Conservation (phyloP, 495 filamentous ascomycete species). For the Talaromyces borbonicus region DNA sequence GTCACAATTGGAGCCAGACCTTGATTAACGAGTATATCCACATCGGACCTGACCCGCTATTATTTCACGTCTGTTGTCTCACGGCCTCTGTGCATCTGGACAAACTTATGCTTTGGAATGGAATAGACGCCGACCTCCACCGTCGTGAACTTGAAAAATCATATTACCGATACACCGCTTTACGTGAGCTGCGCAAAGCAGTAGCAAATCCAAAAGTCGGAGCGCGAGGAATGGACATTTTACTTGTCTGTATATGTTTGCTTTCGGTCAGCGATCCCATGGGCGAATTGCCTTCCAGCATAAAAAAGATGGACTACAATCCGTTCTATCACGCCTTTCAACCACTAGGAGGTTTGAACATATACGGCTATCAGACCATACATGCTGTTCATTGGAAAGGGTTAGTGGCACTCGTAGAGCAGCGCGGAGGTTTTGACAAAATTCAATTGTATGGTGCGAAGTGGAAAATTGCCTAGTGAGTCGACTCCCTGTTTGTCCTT, state of each 20-base stretch:
- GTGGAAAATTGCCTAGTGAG: constrained; percentile 5
- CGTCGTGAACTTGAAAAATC: constrained; percentile 1
- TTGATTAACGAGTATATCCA: not conserved
- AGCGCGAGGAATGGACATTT: not conserved
- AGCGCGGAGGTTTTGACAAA: not conserved
- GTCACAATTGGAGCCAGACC: not conserved
- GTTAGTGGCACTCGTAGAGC: not conserved
- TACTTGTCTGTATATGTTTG: constrained; percentile 2
- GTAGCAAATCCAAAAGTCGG: not conserved
- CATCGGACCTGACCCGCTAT: not conserved
- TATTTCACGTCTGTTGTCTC: constrained; percentile 3
- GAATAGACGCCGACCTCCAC: not conserved
- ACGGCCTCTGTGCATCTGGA: not conserved
- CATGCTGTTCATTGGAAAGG: constrained; percentile 6
- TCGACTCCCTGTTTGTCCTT: not conserved
- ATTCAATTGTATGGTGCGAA: not conserved
- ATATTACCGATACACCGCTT: constrained; percentile 1
- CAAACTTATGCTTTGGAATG: constrained; percentile 3
- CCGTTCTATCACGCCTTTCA: constrained; percentile 1
- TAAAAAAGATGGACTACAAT: constrained; percentile 2
- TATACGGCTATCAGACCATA: constrained; percentile 3
- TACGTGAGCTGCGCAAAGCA: constrained; percentile 3
- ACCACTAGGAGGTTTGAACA: constrained; percentile 1
- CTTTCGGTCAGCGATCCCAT: not conserved
- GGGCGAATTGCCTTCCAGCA: constrained; percentile 1